phyloP scores from a whole-genome alignment of 345 rosid species.

The Cardamine resedifolia region DNA sequence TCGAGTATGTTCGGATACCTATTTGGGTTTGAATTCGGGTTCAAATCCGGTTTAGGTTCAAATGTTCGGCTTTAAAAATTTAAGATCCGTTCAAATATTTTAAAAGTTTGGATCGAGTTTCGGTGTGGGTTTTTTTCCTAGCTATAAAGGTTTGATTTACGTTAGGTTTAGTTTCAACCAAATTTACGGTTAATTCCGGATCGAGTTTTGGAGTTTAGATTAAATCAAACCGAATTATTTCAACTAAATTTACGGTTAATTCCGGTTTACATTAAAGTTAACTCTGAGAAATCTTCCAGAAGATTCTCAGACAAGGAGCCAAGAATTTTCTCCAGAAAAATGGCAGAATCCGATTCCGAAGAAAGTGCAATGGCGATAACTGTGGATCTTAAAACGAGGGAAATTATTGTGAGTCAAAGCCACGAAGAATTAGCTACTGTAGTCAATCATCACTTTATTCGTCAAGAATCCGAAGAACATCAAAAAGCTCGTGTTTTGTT shows the following conservation, averaged over 20 bases:
- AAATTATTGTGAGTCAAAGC: neutral
- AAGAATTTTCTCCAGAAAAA: neutral
- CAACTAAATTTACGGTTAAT: neutral
- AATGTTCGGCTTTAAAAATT: no score
- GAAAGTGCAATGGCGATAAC: neutral
- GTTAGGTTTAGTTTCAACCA: no score
- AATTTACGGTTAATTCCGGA: no score
- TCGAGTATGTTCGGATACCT: no score
- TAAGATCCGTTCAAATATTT: no score
- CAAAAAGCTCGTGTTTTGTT: neutral
- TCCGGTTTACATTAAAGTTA: neutral
- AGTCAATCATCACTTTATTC: neutral
- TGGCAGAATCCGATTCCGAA: neutral
- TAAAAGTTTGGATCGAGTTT: no score
- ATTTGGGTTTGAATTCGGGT: no score
- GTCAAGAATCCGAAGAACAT: neutral
- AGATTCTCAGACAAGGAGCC: neutral
- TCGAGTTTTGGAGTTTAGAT: no score
- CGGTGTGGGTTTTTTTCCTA: no score
- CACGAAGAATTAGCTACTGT: neutral
- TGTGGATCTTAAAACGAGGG: no score
- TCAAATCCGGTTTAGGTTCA: no score
- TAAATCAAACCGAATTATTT: neutral
- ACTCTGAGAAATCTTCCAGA: neutral
- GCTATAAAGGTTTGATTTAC: no score